These are phyloP conservation scores for Vigna hirtella DNA, from an alignment of 306 rosid genomes.

Conservation along the genomic window DNA sequence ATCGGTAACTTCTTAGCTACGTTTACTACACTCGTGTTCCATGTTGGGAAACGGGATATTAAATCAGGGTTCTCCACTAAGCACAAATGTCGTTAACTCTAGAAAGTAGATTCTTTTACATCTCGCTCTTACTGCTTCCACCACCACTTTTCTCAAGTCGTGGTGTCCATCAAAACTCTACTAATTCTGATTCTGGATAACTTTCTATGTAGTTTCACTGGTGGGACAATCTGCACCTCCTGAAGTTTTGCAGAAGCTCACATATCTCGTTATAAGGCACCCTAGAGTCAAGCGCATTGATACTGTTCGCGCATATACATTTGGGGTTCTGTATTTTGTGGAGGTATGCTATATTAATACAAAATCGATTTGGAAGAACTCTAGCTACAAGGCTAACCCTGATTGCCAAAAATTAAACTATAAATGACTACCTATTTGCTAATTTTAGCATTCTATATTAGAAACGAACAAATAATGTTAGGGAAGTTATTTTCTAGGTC, in stretches of 20 bases:
- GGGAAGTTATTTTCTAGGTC: background rate
- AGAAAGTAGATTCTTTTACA: conserved; percentile 29
- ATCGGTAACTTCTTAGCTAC: background rate
- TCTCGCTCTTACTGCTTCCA: conserved; percentile 4
- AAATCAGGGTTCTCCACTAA: conserved; percentile 8
- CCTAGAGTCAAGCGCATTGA: conserved; percentile 83
- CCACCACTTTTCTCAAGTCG: background rate
- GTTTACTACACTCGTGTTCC: background rate
- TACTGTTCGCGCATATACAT: conserved; percentile 97
- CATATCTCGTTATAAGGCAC: conserved; percentile 77
- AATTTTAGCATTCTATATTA: background rate
- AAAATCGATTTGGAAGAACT: background rate
- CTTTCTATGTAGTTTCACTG: conserved; percentile 65
- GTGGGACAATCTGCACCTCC: conserved; percentile 98
- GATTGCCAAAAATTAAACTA: background rate
- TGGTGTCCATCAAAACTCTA: background rate
- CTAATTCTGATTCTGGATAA: conserved; percentile 8
- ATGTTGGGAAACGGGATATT: background rate
- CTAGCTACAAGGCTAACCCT: background rate
- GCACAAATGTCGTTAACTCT: conserved; percentile 14
- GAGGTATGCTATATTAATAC: conserved; percentile 64
- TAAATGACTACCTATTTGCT: background rate
- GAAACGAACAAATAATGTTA: background rate
- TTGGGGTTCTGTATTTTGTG: conserved; percentile 94
- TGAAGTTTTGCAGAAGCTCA: conserved; percentile 83